These are phyloP conservation scores for Acidomyces sp. DNA, from an alignment of 495 filamentous ascomycete genomes.

Conservation along the genomic window DNA sequence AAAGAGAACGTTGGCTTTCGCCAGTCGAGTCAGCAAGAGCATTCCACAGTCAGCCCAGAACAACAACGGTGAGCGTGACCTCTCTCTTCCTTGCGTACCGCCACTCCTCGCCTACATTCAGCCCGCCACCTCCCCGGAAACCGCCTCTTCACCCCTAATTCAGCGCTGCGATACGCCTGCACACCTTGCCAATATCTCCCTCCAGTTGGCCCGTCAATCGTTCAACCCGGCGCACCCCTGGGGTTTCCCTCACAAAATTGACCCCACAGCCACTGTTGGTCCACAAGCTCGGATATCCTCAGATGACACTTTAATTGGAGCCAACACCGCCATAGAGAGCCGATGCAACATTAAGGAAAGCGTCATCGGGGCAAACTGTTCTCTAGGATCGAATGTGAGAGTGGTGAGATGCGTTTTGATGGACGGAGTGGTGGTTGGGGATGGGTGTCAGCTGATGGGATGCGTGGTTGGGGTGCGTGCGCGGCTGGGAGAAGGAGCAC, in stretches of 20 bases:
- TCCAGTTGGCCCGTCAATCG: conserved; percentile 64
- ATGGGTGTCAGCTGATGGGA: conserved; percentile 61
- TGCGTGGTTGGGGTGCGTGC: conserved; percentile 68
- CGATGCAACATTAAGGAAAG: conserved; percentile 76
- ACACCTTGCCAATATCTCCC: conserved; percentile 63
- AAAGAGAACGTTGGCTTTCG: conserved; percentile 19
- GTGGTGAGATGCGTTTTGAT: conserved; percentile 74
- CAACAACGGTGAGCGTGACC: too few species aligned
- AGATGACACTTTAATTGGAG: conserved; percentile 65
- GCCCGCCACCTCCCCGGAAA: conserved; percentile 29
- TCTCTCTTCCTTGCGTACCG: conserved; percentile 35
- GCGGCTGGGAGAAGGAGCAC: conserved; percentile 41
- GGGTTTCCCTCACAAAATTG: conserved; percentile 64
- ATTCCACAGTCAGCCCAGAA: too few species aligned
- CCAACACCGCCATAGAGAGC: conserved; percentile 74
- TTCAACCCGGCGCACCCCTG: conserved; percentile 48
- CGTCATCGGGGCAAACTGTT: conserved; percentile 74
- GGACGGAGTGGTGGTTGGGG: conserved; percentile 74
- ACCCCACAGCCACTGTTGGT: conserved; percentile 63
- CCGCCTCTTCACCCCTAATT: conserved; percentile 41
- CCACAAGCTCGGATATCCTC: conserved; percentile 58
- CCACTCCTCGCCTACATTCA: conserved; percentile 71
- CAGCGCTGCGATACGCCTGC: conserved; percentile 78
- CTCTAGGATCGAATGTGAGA: conserved; percentile 67
- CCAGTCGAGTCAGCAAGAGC: conserved; percentile 30